Conservation (phyloP, 441 rosid genomes). For the Bocquillonia castaneifolia region DNA sequence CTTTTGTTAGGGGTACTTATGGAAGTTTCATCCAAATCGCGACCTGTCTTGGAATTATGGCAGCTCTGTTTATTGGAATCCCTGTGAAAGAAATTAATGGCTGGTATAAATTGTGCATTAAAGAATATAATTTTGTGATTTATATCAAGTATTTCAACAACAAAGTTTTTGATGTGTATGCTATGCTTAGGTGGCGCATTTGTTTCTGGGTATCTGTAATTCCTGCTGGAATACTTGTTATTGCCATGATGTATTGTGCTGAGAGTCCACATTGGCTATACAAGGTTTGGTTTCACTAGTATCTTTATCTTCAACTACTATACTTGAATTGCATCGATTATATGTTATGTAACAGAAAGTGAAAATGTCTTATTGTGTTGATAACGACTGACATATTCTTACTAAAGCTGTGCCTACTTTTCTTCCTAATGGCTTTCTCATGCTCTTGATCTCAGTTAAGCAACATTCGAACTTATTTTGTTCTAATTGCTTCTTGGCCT, state of each 20-base stretch:
- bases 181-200: conserved; percentile 95
- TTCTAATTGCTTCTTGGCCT: not conserved
- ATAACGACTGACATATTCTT: conserved; percentile 3
- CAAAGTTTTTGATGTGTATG: conserved; percentile 2
- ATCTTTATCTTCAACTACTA: not conserved
- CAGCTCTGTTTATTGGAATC: conserved; percentile 68
- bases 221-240: conserved; percentile 79
- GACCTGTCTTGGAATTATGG: conserved; percentile 84
- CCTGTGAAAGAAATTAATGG: conserved; percentile 66
- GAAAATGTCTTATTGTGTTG: not conserved
- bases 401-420: not conserved
- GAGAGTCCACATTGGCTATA: conserved; percentile 98
- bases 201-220: conserved; percentile 77
- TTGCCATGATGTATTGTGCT: conserved; percentile 66
- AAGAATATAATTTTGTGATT: not conserved
- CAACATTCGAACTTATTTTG: not conserved
- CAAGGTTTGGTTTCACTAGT: conserved; percentile 51
- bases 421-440: not conserved
- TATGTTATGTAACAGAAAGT: conserved; percentile 1
- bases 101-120: conserved; percentile 54
- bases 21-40: conserved; percentile 95
- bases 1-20: conserved; percentile 86
- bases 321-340: not conserved
- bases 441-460: not conserved
- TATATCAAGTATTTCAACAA: conserved; percentile 9